These are phyloP conservation scores for Balakata baccata DNA, from an alignment of 345 rosid species.

Conservation along the genomic window DNA sequence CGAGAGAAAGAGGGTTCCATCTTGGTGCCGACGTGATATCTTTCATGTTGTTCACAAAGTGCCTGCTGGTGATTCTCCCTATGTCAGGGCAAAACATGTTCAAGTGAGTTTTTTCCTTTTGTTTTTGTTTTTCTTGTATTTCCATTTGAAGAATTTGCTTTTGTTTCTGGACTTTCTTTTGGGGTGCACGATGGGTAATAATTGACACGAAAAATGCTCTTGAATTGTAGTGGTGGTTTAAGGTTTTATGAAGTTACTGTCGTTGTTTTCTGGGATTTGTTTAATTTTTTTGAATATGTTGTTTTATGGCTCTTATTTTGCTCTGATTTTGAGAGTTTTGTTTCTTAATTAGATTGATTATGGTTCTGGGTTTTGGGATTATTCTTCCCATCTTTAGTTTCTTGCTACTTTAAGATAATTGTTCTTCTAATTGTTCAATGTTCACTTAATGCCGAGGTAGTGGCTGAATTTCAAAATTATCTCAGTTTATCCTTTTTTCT, in stretches of 20 bases:
- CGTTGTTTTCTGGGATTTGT: background rate
- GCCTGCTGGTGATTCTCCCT: conserved; percentile 77
- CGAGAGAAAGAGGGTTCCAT: conserved; percentile 45
- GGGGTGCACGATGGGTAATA: no score
- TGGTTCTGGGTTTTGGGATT: background rate
- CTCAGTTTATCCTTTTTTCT: no score
- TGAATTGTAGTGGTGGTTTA: no score
- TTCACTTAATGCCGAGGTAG: no score
- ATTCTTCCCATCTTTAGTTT: background rate
- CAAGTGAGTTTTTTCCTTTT: conserved; percentile 41
- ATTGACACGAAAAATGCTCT: no score
- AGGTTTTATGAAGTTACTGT: background rate
- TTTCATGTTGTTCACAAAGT: conserved; percentile 72
- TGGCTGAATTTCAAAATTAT: no score
- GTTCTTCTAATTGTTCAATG: no score
- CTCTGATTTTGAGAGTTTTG: background rate
- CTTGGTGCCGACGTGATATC: conserved; percentile 36
- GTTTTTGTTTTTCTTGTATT: background rate
- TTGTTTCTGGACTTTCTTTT: background rate
- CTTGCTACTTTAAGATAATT: no score
- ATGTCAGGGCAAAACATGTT: conserved; percentile 76
- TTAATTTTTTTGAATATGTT: background rate
- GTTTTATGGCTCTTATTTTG: background rate
- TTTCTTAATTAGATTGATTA: background rate
- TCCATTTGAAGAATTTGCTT: background rate